Base-by-base conservation (phyloP, 2,329 filamentous ascomycete genomes). In the Stagonosporopsis vannaccii region DNA sequence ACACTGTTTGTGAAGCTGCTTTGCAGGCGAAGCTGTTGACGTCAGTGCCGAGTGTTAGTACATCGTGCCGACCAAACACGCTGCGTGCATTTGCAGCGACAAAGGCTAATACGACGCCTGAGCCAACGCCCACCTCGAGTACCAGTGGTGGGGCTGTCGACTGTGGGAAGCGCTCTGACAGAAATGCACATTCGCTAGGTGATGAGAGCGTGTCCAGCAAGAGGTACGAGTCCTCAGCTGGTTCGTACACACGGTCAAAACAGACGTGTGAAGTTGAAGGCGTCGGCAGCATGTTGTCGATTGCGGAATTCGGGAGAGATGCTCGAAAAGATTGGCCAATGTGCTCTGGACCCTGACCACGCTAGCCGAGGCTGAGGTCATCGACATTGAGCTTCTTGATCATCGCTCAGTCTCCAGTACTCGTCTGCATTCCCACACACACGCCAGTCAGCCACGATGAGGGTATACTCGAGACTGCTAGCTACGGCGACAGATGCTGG, bases 171-270 rank as follows among this genome's bases (percentile, higher is more conserved):
- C 85, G 85, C 5, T 77, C 55, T 17, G 81, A 80, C 19, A 97
- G 85, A 75, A 92, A 97, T 22, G 79, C 65, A 4, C 81, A 85
- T 77, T 97, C 92, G 2, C 84, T 74, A 0, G 81, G 56, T 1
- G 88, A 89, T 0, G 93, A 94, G 40, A 99, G 84, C 0, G 93
- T 96, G 78, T 99, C 94, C 26, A 99, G 86, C 44, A 99, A 85
- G 40, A 99, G 85, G 73, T 92, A 99, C 5, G 93, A 97, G 79
- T 99, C 95, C 78, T 99, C 95, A 11, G 94, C 90, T 32, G 95
- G 95, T 73, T 97, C 93, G 78, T 99, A 99, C 66, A 98, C 88
- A 51, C 89, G 87, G 75, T 91, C 86, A 78, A 93, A 96, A 51
- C 89, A 86, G 57, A 98, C 91, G 79, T 99, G 95, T 20, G 90